A percentile compares a stretch with the other conserved stretches of the same genome.
Evolutionary conservation across 169 alveolate species (phyloP).

Genomic region (Cyclospora cayetanensis): DNA sequence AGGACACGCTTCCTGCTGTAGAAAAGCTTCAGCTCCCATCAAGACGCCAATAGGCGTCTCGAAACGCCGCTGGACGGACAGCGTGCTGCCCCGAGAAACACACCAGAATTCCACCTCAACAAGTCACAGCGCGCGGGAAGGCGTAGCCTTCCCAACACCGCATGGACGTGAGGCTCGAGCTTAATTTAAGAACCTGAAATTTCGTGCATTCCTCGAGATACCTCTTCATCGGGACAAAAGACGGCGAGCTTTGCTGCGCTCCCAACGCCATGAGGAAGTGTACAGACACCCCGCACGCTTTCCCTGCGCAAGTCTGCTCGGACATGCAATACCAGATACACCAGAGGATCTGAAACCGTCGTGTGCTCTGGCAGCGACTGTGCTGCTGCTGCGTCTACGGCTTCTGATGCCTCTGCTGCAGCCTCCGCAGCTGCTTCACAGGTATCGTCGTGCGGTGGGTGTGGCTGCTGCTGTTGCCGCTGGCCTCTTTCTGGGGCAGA

Average conservation of each 20-base stretch:
- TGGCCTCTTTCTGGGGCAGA: background rate
- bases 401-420: background rate
- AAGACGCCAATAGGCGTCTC: too few relatives aligned
- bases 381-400: background rate
- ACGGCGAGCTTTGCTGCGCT: constrained; percentile 61
- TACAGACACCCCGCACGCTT: constrained; percentile 71
- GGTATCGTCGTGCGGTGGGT: background rate
- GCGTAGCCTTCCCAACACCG: background rate
- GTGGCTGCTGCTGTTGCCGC: background rate
- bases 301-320: constrained; percentile 68
- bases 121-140: background rate
- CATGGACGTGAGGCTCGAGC: background rate
- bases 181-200: background rate
- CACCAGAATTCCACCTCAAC: background rate
- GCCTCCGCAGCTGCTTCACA: background rate
- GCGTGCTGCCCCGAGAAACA: background rate
- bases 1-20: background rate
- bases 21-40: too few relatives aligned
- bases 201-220: background rate
- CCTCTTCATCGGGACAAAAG: constrained; percentile 72
- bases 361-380: background rate
- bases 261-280: constrained; percentile 64
- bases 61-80: background rate
- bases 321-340: background rate
- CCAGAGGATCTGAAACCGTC: background rate